Percentiles rank a stretch among this genome's conserved stretches.
Evolutionary conservation across 1,139 yeast genomes (phyloP).

Genomic region (Nadsonia starkeyi-henricii): DNA sequence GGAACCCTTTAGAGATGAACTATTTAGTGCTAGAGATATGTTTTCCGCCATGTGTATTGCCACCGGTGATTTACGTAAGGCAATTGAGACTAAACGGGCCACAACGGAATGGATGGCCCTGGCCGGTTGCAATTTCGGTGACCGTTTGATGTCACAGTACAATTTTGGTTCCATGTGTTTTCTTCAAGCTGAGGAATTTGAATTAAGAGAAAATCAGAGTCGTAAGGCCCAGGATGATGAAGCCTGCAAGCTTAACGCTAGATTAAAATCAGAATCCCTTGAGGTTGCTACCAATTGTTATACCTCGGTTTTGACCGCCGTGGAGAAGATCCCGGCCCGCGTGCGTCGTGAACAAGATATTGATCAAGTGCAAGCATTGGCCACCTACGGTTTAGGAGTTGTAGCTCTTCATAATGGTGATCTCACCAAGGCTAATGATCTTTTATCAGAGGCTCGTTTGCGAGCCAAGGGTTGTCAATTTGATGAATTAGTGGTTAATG

Average conservation of each 20-base stretch:
- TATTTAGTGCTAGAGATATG: constrained; percentile 59
- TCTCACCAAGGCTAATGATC: constrained; percentile 42
- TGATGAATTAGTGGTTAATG: constrained; percentile 45
- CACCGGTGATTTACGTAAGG: constrained; percentile 50
- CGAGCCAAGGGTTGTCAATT: constrained; percentile 59
- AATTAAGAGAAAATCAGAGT: constrained; percentile 31
- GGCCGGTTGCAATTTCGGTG: constrained; percentile 56
- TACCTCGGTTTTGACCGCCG: constrained; percentile 34
- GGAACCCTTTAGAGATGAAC: constrained; percentile 65
- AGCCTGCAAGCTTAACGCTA: constrained; percentile 2
- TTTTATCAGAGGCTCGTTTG: constrained; percentile 55
- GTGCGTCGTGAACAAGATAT: constrained; percentile 32
- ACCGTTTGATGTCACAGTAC: constrained; percentile 46
- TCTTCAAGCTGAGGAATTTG: constrained; percentile 55
- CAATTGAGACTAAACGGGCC: constrained; percentile 48
- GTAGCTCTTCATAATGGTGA: constrained; percentile 47
- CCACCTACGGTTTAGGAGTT: constrained; percentile 80
- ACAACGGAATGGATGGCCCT: constrained; percentile 62
- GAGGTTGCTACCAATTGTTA: constrained; percentile 10
- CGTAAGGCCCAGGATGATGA: constrained; percentile 16
- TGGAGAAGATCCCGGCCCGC: constrained; percentile 36
- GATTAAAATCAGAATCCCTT: not conserved
- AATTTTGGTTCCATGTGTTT: constrained; percentile 62
- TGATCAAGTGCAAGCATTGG: constrained; percentile 58
- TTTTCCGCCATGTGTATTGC: constrained; percentile 54